Conservation (phyloP, 306 rosid genomes). For the Acacia acuminata region DNA sequence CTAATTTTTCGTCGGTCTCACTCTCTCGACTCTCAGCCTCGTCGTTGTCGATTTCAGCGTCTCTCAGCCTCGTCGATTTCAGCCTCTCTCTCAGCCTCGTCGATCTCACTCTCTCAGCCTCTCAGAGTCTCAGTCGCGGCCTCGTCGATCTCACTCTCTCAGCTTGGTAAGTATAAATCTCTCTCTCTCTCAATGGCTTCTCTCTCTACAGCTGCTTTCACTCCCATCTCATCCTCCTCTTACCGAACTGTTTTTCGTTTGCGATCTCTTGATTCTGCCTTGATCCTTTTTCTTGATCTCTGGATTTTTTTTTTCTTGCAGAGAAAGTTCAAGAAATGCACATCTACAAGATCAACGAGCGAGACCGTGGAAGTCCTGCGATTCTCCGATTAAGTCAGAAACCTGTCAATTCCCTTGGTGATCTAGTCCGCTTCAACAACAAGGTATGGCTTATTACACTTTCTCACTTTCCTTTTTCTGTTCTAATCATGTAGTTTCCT, state of each 20-base stretch:
- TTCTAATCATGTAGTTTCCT: not conserved
- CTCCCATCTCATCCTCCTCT: slow-evolving; percentile 32
- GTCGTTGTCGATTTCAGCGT: too few species aligned
- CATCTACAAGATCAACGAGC: slow-evolving; percentile 72
- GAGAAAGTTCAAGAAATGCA: slow-evolving; percentile 59
- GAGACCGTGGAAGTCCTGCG: slow-evolving; percentile 73
- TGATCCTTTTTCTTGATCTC: slow-evolving; percentile 24
- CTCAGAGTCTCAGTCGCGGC: too few species aligned
- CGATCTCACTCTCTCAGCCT: too few species aligned
- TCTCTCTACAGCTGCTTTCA: slow-evolving; percentile 33
- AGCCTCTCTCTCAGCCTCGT: too few species aligned
- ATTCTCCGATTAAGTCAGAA: slow-evolving; percentile 70
- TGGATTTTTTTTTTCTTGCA: slow-evolving; percentile 24
- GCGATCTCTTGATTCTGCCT: slow-evolving; percentile 4
- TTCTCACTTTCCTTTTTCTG: not conserved
- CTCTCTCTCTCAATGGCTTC: slow-evolving; percentile 46
- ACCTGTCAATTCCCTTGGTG: slow-evolving; percentile 63
- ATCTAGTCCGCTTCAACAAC: slow-evolving; percentile 72
- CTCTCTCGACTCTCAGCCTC: too few species aligned
- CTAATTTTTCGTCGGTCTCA: too few species aligned
- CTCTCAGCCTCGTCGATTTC: too few species aligned
- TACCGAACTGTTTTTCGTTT: not conserved
- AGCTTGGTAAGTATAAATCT: too few species aligned
- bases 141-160: too few species aligned
- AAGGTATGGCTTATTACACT: slow-evolving; percentile 44